phyloP scores from a whole-genome alignment of 164 flowering plant genomes.

The Magnolia kwangsiensis region DNA sequence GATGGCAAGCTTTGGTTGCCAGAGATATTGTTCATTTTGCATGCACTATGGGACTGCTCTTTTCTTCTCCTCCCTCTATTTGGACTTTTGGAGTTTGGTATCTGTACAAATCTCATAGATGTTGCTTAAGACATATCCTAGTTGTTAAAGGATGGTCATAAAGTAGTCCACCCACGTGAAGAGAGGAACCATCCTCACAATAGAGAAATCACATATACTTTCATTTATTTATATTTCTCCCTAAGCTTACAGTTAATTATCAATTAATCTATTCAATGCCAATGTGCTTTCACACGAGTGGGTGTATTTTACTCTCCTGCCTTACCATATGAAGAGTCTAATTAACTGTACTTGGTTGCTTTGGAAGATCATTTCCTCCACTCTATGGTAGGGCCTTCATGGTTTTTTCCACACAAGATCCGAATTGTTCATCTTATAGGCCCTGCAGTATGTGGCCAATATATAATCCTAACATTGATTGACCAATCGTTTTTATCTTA shows the following conservation, averaged over 20 bases:
- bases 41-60: not conserved
- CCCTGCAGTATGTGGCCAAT: too few relatives aligned
- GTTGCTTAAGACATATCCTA: not conserved
- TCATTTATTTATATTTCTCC: not conserved
- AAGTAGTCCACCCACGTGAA: not conserved
- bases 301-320: not conserved
- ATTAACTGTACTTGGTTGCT: too few relatives aligned
- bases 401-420: too few relatives aligned
- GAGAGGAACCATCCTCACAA: not conserved
- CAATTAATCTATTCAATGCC: not conserved
- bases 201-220: not conserved
- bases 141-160: not conserved
- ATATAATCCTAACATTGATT: too few relatives aligned
- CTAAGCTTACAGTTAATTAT: not conserved
- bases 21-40: not conserved
- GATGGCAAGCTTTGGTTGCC: not conserved
- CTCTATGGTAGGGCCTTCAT: not conserved
- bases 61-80: not conserved
- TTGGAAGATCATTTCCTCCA: too few relatives aligned
- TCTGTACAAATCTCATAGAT: not conserved
- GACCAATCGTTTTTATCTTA: too few relatives aligned
- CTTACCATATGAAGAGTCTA: too few relatives aligned
- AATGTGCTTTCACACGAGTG: not conserved
- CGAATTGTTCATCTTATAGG: too few relatives aligned
- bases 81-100: not conserved